Conservation (phyloP, 2,329 filamentous ascomycete genomes). For the Fusarium palustre region DNA sequence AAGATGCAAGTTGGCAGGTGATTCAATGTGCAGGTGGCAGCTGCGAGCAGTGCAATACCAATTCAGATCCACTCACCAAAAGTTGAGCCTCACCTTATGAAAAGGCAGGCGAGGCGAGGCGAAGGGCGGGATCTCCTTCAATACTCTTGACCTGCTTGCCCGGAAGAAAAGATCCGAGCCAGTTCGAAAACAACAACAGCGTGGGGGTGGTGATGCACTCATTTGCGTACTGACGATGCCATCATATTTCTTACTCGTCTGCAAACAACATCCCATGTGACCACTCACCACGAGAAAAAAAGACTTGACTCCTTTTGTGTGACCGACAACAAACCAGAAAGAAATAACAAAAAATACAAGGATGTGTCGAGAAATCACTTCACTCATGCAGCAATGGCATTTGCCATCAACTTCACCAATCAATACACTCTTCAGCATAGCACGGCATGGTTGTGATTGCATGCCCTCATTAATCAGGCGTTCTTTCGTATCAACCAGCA, state of each 20-base stretch:
- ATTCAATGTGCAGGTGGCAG: slow-evolving; percentile 39
- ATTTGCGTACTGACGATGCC: slow-evolving; percentile 15
- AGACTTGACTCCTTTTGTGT: slow-evolving; percentile 8
- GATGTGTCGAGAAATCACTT: slow-evolving; percentile 20
- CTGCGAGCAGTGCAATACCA: slow-evolving; percentile 36
- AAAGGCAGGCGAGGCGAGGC: not conserved
- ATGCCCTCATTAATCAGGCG: slow-evolving; percentile 31
- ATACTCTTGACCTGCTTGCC: not conserved
- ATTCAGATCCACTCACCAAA: not conserved
- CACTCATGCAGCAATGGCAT: slow-evolving; percentile 9
- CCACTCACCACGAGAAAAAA: not conserved
- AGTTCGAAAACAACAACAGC: slow-evolving; percentile 12
- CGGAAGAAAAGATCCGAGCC: slow-evolving; percentile 27
- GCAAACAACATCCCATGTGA: slow-evolving; percentile 21
- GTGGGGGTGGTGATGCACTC: slow-evolving; percentile 8
- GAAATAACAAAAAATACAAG: slow-evolving; percentile 19
- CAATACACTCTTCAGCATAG: slow-evolving; percentile 22
- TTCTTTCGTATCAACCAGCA: slow-evolving; percentile 32
- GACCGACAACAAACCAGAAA: not conserved
- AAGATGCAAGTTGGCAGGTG: slow-evolving; percentile 28
- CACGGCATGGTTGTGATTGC: slow-evolving; percentile 31
- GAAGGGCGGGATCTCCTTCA: not conserved
- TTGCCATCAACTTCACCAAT: slow-evolving; percentile 23
- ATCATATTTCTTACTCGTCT: slow-evolving; percentile 7
- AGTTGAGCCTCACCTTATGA: slow-evolving; percentile 1